Percentiles rank a stretch among this genome's conserved stretches.
These are phyloP conservation scores for Fusarium sp. DNA, from an alignment of 2,329 filamentous ascomycete genomes.

Conservation along the genomic window DNA sequence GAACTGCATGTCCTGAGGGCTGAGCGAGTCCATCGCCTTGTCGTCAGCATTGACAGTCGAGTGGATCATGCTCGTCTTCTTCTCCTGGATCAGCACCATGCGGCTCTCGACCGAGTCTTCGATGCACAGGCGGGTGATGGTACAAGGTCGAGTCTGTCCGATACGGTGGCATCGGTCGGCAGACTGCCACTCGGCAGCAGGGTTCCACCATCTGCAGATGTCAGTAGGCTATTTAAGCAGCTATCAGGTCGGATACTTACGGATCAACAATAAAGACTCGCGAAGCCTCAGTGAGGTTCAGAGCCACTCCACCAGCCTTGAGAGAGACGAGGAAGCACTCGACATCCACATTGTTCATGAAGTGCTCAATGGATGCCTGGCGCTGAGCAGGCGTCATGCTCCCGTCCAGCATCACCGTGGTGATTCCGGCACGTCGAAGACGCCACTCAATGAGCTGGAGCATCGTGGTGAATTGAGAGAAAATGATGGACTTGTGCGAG, in stretches of 20 bases:
- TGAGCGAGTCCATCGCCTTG: conserved; percentile 89
- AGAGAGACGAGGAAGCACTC: conserved; percentile 97
- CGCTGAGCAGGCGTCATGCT: conserved; percentile 96
- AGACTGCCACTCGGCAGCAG: conserved; percentile 99
- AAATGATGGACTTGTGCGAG: conserved; percentile 96
- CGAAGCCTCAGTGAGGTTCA: conserved; percentile 95
- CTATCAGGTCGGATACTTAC: conserved; percentile 63
- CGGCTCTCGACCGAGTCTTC: conserved; percentile 97
- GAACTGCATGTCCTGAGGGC: conserved; percentile 93
- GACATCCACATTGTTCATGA: conserved; percentile 94
- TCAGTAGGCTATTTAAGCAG: conserved; percentile 38
- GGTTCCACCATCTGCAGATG: conserved; percentile 91
- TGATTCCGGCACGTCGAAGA: conserved; percentile 94
- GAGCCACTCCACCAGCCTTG: conserved; percentile 93
- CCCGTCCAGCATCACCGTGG: conserved; percentile 97
- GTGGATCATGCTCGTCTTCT: conserved; percentile 98
- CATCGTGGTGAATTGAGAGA: conserved; percentile 98
- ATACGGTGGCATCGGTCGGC: conserved; percentile 96
- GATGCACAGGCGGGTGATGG: conserved; percentile 93
- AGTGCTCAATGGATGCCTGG: conserved; percentile 93
- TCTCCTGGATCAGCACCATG: conserved; percentile 96
- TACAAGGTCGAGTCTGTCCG: conserved; percentile 92
- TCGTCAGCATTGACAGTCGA: conserved; percentile 96
- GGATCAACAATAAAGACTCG: conserved; percentile 97
- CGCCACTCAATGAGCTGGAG: conserved; percentile 97